A percentile compares a stretch with the other conserved stretches of the same genome.
Conservation (phyloP, 2,329 filamentous ascomycete species). For the Paracoccidioides brasiliensis region DNA sequence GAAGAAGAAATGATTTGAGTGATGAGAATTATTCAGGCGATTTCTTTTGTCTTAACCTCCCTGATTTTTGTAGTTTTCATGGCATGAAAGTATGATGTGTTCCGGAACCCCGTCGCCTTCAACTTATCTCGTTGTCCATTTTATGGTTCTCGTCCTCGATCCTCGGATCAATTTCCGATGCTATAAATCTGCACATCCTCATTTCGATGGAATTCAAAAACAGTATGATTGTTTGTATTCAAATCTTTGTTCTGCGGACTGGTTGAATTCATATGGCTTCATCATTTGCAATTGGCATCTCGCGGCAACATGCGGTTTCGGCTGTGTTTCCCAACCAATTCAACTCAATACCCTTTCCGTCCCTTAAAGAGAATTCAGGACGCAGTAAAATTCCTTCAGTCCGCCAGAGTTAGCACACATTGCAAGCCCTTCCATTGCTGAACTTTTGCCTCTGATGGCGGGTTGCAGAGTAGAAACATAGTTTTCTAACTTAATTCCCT, state of each 20-base stretch:
- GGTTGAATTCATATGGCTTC: not conserved
- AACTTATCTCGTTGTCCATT: not conserved
- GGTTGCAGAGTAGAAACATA: too few species aligned
- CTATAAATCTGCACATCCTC: not conserved
- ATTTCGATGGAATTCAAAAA: not conserved
- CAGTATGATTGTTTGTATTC: not conserved
- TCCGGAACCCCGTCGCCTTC: not conserved
- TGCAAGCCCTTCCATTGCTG: too few species aligned
- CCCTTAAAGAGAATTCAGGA: too few species aligned
- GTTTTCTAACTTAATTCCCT: too few species aligned
- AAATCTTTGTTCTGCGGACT: not conserved
- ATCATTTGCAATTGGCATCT: too few species aligned
- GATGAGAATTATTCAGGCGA: not conserved
- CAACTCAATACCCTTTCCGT: too few species aligned
- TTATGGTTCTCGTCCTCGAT: not conserved
- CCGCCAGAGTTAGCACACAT: too few species aligned
- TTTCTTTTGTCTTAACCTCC: conserved; percentile 3
- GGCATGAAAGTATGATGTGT: not conserved
- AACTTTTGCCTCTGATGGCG: too few species aligned
- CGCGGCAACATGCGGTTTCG: too few species aligned
- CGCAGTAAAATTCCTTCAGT: too few species aligned
- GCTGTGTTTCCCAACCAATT: too few species aligned
- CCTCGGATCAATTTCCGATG: not conserved
- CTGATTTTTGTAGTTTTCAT: not conserved
- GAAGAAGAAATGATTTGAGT: conserved; percentile 47